phyloP scores from a whole-genome alignment of 169 alveolate species.

The Plasmodium cynomolgi region DNA sequence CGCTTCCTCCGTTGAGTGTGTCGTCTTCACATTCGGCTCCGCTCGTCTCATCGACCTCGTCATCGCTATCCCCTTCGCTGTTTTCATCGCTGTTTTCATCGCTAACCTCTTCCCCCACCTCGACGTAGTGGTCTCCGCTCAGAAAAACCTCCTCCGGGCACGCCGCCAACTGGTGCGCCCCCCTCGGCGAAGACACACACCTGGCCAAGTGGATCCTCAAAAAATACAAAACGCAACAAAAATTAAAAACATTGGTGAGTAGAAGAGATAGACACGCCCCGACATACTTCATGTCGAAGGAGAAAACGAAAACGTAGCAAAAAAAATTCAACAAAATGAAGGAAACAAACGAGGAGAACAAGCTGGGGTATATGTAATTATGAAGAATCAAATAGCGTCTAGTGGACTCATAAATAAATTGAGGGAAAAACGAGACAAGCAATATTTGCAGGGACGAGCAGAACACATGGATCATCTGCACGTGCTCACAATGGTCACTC shows the following conservation, averaged over 20 bases:
- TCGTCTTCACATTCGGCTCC: not conserved
- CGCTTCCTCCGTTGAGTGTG: not conserved
- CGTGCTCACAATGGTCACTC: not conserved
- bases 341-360: constrained; percentile 34
- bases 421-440: constrained; percentile 20
- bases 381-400: constrained; percentile 32
- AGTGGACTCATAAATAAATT: constrained; percentile 20
- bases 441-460: constrained; percentile 21
- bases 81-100: too few species aligned
- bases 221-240: not conserved
- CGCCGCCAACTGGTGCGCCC: not conserved
- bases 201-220: not conserved
- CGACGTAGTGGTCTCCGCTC: not conserved
- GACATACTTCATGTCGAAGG: not conserved
- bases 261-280: constrained; percentile 18
- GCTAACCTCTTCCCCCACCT: not conserved
- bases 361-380: constrained; percentile 35
- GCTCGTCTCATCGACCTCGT: not conserved
- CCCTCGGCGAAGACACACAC: not conserved
- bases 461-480: not conserved
- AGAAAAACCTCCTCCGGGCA: not conserved
- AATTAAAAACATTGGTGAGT: constrained; percentile 5
- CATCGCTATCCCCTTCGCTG: not conserved
- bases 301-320: constrained; percentile 19
- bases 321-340: constrained; percentile 17